Base-by-base conservation (phyloP, 306 rosid genomes). In the Cicer chorassanicum region DNA sequence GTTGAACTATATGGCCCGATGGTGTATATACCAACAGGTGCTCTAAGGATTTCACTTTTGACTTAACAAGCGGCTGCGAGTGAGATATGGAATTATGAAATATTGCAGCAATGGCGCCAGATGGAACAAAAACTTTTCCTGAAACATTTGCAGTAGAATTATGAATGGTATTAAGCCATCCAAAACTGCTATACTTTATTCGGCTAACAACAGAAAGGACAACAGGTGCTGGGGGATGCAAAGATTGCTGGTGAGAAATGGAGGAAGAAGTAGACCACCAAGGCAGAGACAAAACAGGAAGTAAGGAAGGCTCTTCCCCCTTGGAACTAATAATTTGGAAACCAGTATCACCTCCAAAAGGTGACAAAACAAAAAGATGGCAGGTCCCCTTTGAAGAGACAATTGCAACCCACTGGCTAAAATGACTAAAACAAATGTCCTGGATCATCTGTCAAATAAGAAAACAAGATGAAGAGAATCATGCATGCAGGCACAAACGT, bases 361-460 rank as follows among this genome's bases (percentile, higher is more conserved):
- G 96, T 68, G 95, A 89, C 70, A 93, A 73, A 65, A 87, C 88
- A 85, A 85, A 93, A 70, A 93, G 80, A 78, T 93, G 98, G 65
- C 98, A 93, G 29, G 98, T 93, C 16, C 96, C 95, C 86, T 87
- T 93, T 49, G 98, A 90, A 29, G 98, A 93, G 74, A 93, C 93
- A 86, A 93, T 79, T 55, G 95, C 96, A 75, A 93, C 84, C 98
- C 98, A 93, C 70, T 90, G 96, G 81, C 96, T 90, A 67, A 83
- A 93, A 66, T 85, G 80, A 77, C 98, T 93, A 79, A 93, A 93
- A 83, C 98, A 90, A 73, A 93, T 93, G 79, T 93, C 96, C 86
- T 93, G 98, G 80, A 93, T 93, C 80, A 87, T 85, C 98, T 93
- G 95, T 66, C 59, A 49, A 76, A 78, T 65, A 70, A 53, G 72